These are phyloP conservation scores for Hymenoscyphus occultus DNA, from an alignment of 2,329 filamentous ascomycete genomes.

Conservation along the genomic window DNA sequence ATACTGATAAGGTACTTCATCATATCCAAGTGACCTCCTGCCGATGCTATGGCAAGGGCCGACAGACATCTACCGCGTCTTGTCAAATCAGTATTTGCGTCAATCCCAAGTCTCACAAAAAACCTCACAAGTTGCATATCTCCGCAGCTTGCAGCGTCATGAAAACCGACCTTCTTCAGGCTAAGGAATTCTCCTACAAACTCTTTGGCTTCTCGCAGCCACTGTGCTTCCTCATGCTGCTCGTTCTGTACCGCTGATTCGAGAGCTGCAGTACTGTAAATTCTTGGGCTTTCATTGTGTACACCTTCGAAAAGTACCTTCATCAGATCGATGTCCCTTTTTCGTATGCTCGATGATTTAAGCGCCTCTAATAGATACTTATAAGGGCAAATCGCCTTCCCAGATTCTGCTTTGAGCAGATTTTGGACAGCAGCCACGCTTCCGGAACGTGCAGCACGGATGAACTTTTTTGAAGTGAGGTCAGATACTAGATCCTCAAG, in stretches of 20 bases:
- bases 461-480: neutral
- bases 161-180: neutral
- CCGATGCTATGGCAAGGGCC: neutral
- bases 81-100: neutral
- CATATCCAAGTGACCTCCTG: neutral
- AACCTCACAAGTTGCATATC: neutral
- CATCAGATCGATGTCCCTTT: neutral
- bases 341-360: neutral
- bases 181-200: neutral
- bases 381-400: neutral
- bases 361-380: neutral
- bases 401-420: neutral
- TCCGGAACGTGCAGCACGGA: neutral
- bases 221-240: neutral
- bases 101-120: neutral
- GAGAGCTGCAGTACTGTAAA: neutral
- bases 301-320: neutral
- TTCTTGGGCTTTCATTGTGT: neutral
- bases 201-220: neutral
- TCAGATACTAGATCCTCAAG: no score
- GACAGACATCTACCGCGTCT: neutral
- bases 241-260: neutral
- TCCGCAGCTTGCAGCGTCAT: neutral
- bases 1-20: neutral
- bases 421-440: neutral